A percentile compares a stretch with the other conserved stretches of the same genome.
These are phyloP conservation scores for Ophiocordyceps camponoti-leonardi DNA, from an alignment of 2,329 filamentous ascomycete genomes.

Conservation along the genomic window DNA sequence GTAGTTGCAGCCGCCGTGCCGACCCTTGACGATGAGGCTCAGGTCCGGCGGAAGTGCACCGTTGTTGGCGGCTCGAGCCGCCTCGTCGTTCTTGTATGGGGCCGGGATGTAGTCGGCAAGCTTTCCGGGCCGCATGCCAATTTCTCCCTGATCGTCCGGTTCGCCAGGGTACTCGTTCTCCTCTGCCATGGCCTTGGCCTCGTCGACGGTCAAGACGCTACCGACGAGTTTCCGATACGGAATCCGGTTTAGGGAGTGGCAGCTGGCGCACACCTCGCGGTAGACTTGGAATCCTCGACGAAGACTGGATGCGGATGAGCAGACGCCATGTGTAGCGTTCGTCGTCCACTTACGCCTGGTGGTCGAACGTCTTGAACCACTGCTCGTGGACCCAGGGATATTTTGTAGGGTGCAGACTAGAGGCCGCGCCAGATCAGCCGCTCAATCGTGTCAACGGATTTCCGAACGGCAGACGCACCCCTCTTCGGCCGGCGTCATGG, in stretches of 20 bases:
- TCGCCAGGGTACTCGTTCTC: constrained; percentile 98
- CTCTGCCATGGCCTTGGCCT: constrained; percentile 93
- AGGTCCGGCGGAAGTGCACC: constrained; percentile 95
- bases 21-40: constrained; percentile 91
- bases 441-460: constrained; percentile 3
- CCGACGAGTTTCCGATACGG: constrained; percentile 89
- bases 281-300: constrained; percentile 99
- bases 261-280: constrained; percentile 92
- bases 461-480: constrained; percentile 54
- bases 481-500: constrained; percentile 89
- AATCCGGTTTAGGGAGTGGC: constrained; percentile 89
- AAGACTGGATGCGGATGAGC: constrained; percentile 41
- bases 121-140: constrained; percentile 97
- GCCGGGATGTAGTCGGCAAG: constrained; percentile 89
- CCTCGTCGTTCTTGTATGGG: constrained; percentile 98
- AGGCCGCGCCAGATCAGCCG: constrained; percentile 9
- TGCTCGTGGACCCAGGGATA: constrained; percentile 95
- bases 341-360: constrained; percentile 59
- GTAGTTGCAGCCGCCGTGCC: constrained; percentile 96
- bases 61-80: constrained; percentile 93
- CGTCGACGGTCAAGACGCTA: constrained; percentile 83
- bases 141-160: constrained; percentile 94
- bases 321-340: neutral
- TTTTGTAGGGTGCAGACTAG: constrained; percentile 72
- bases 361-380: constrained; percentile 91